These are phyloP conservation scores for Neurospora crassa DNA, from an alignment of 2,329 filamentous ascomycete species.

Conservation along the genomic window DNA sequence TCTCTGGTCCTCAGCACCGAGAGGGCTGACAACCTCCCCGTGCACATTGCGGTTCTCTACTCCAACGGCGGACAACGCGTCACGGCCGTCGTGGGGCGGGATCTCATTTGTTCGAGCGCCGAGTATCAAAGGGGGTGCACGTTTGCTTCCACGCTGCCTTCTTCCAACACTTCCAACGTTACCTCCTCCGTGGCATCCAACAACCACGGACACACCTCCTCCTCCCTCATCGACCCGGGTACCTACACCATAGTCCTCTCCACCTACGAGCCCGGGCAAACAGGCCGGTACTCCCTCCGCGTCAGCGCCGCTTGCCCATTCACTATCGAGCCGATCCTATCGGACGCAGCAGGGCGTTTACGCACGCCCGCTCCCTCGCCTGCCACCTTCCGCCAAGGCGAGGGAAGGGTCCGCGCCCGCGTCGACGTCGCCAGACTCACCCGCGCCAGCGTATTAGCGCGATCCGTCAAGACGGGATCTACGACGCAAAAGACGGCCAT, in stretches of 20 bases:
- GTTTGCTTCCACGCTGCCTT: slow-evolving; percentile 41
- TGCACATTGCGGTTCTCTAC: slow-evolving; percentile 81
- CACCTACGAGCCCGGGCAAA: slow-evolving; percentile 75
- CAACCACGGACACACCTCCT: background rate
- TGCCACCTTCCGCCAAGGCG: slow-evolving; percentile 34
- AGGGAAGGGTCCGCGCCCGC: slow-evolving; percentile 25
- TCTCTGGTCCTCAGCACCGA: slow-evolving; percentile 65
- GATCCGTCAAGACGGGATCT: background rate
- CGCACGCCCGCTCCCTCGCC: slow-evolving; percentile 34
- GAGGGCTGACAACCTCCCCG: slow-evolving; percentile 51
- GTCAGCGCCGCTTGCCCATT: slow-evolving; percentile 56
- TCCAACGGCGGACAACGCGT: slow-evolving; percentile 60
- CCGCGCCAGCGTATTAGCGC: slow-evolving; percentile 46
- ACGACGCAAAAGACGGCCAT: too few relatives aligned
- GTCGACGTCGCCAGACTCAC: slow-evolving; percentile 43
- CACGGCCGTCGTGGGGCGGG: slow-evolving; percentile 58
- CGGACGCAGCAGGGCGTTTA: slow-evolving; percentile 68
- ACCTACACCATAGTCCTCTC: slow-evolving; percentile 83
- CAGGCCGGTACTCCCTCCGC: slow-evolving; percentile 63
- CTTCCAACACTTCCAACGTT: background rate
- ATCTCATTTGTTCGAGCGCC: slow-evolving; percentile 75
- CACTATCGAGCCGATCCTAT: slow-evolving; percentile 49
- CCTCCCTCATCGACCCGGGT: slow-evolving; percentile 51
- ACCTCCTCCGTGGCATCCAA: background rate
- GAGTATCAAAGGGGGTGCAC: slow-evolving; percentile 79